Percentiles rank a stretch among this genome's conserved stretches.
These are phyloP conservation scores for Perilla frutescens DNA, from an alignment of 257 asterid genomes.

Conservation along the genomic window DNA sequence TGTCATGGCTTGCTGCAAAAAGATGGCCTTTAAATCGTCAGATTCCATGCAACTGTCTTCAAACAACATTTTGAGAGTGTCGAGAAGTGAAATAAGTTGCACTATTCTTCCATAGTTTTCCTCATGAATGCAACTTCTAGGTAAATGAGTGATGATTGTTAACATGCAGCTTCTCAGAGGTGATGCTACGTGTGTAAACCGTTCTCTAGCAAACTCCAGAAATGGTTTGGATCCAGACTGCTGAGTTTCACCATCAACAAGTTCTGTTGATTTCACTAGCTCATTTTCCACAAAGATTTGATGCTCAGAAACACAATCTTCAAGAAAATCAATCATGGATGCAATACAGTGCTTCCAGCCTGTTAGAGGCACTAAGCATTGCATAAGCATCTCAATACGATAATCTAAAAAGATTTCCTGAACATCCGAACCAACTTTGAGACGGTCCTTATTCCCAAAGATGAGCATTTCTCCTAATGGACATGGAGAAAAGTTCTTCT, in stretches of 20 bases:
- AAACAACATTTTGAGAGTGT: conserved; percentile 41
- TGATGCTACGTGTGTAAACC: conserved; percentile 27
- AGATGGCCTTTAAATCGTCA: conserved; percentile 41
- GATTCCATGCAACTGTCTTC: conserved; percentile 38
- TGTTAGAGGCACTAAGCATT: conserved; percentile 38
- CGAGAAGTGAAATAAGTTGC: conserved; percentile 40
- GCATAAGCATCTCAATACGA: conserved; percentile 46
- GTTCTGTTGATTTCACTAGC: conserved; percentile 30
- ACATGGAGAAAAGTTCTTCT: conserved; percentile 7
- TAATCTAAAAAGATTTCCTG: conserved; percentile 50
- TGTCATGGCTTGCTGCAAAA: conserved; percentile 13
- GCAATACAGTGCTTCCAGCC: conserved; percentile 51
- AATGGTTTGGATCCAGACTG: conserved; percentile 36
- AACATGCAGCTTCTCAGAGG: conserved; percentile 43
- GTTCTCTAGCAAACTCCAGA: conserved; percentile 45
- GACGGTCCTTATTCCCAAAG: conserved; percentile 47
- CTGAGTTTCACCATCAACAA: conserved; percentile 19
- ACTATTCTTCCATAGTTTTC: conserved; percentile 36
- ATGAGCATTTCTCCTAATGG: conserved; percentile 50
- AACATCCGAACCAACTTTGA: conserved; percentile 43
- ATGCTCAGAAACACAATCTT: conserved; percentile 45
- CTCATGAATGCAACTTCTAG: conserved; percentile 42
- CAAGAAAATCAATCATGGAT: conserved; percentile 50
- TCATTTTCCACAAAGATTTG: conserved; percentile 41
- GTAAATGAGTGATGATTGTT: conserved; percentile 51